Conservation (phyloP, 441 rosid genomes). For the Pelargonium citronellum region DNA sequence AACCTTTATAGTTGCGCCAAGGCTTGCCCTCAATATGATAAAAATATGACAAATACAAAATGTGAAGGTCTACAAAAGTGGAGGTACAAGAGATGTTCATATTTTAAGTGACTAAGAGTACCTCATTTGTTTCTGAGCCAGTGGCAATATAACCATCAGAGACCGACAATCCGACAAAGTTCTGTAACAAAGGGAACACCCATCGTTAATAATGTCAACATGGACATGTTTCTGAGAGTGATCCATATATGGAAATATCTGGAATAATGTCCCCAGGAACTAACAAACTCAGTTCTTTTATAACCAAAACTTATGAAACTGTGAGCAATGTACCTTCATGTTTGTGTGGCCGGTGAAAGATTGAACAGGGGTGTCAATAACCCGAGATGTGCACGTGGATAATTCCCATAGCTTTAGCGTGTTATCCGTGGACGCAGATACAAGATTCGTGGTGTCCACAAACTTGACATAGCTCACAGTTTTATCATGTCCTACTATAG, state of each 20-base stretch:
- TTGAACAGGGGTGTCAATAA: slow-evolving; percentile 67
- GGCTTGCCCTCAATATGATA: too few species aligned
- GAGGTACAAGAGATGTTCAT: neutral
- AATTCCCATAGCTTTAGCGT: slow-evolving; percentile 95
- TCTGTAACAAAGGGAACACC: slow-evolving; percentile 43
- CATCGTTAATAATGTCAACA: neutral
- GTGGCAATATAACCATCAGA: slow-evolving; percentile 96
- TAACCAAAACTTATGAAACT: neutral
- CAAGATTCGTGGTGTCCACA: slow-evolving; percentile 61
- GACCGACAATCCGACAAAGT: slow-evolving; percentile 89
- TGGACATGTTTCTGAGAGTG: neutral
- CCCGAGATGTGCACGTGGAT: slow-evolving; percentile 60
- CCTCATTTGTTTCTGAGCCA: slow-evolving; percentile 99
- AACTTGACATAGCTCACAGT: slow-evolving; percentile 95
- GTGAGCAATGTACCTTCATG: slow-evolving; percentile 48
- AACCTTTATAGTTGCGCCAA: too few species aligned
- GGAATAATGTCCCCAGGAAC: slow-evolving; percentile 44
- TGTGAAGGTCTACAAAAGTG: too few species aligned
- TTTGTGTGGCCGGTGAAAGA: slow-evolving; percentile 82
- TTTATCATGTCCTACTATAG: slow-evolving; percentile 72
- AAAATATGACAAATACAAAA: too few species aligned
- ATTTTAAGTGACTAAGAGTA: slow-evolving; percentile 17
- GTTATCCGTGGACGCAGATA: slow-evolving; percentile 91
- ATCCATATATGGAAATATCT: slow-evolving; percentile 41
- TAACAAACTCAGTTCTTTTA: neutral